Evolutionary conservation across 805 yeast species (phyloP).

Genomic region (Cyberlindnera sargentensis): DNA sequence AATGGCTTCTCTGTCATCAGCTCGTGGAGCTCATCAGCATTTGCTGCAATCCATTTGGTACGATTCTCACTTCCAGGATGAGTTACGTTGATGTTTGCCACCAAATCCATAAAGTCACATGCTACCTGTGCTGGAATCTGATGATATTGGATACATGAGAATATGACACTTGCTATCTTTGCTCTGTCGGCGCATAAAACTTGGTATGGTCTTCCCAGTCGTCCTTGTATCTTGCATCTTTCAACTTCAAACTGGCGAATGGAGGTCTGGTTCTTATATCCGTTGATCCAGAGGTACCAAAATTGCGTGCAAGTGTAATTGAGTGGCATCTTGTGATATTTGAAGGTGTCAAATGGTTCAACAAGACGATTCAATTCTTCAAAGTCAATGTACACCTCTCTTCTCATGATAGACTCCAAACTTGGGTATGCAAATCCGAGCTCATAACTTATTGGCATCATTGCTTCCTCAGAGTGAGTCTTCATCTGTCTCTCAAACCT

Average conservation of each 20-base stretch:
- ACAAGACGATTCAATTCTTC: conserved; percentile 1
- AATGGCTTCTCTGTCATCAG: no score
- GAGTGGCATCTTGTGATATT: neutral
- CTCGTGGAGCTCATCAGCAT: no score
- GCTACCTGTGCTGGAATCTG: conserved; percentile 1
- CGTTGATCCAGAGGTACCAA: conserved; percentile 5
- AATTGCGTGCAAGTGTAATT: conserved; percentile 1
- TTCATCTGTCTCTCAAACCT: neutral
- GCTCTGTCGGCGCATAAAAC: neutral
- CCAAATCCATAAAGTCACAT: conserved; percentile 1
- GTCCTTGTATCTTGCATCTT: neutral
- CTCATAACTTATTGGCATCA: neutral
- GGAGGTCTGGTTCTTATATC: conserved; percentile 1
- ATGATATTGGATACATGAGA: neutral
- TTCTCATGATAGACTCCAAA: neutral
- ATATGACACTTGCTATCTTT: conserved; percentile 1
- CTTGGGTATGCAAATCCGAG: neutral
- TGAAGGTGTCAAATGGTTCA: conserved; percentile 1
- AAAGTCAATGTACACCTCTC: conserved; percentile 7
- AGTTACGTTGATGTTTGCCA: neutral
- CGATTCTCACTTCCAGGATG: neutral
- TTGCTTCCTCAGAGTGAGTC: neutral
- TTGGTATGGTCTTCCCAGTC: neutral
- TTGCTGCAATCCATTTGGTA: neutral
- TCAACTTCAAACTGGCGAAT: neutral